Conservation (phyloP, 345 rosid species). For the Linum tenue region DNA sequence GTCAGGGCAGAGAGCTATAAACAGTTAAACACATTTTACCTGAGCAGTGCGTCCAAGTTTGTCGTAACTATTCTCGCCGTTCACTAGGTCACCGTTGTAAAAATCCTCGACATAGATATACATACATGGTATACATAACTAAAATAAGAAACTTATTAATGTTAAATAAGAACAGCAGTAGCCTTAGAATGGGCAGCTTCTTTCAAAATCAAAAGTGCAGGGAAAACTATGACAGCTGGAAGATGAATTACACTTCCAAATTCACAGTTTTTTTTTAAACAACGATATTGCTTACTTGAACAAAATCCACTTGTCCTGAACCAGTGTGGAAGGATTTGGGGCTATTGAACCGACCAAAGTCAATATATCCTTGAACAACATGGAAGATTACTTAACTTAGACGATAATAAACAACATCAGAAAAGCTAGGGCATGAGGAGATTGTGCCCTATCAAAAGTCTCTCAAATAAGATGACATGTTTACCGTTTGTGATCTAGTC, state of each 20-base stretch:
- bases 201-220: no score
- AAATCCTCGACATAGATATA: constrained; percentile 40
- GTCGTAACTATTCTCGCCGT: constrained; percentile 74
- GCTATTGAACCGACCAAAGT: constrained; percentile 62
- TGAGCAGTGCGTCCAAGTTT: constrained; percentile 87
- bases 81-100: constrained; percentile 65
- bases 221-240: no score
- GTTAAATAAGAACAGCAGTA: no score
- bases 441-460: constrained; percentile 12
- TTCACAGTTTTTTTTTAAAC: not conserved
- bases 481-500: constrained; percentile 72
- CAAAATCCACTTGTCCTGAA: constrained; percentile 49
- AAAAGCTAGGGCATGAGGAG: not conserved
- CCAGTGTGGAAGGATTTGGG: constrained; percentile 58
- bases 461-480: constrained; percentile 26
- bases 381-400: not conserved
- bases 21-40: constrained; percentile 30
- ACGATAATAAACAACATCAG: not conserved
- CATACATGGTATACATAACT: not conserved
- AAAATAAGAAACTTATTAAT: not conserved
- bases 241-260: no score
- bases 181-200: no score
- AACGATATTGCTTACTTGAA: constrained; percentile 45
- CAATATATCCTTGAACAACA: constrained; percentile 73
- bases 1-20: not conserved